Base-by-base conservation (phyloP, 2,329 filamentous ascomycete species). In the Aquanectria penicillioides region DNA sequence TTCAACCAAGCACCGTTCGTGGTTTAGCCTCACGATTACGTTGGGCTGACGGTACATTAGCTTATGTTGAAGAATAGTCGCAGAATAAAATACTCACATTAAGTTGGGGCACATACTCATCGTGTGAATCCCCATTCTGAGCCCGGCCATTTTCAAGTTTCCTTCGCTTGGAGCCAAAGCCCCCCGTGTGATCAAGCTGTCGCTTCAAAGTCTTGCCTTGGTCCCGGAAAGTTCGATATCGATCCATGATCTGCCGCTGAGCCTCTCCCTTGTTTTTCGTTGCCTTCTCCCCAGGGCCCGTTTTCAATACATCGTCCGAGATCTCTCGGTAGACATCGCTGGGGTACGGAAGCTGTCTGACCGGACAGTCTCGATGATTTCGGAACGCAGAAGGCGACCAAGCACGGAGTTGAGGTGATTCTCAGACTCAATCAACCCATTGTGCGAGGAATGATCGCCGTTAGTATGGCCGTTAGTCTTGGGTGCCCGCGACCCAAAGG, bases 1-100 rank as follows among this genome's bases (percentile, higher is more conserved):
- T 46, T 91, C 88, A 9, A 97, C 91, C 6, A 89, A 81, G 58
- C 93, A 92, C 74, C 94, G 96, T 54, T 94, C 90, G 69, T 92
- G 89, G 72, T 97, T 97, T 52, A 97, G 81, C 23, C 89, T 87
- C 44, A 98, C 81, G 29, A 94, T 83, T 63, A 93, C 81, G 57
- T 90, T 85, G 46, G 87, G 84, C 89, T 96, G 71, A 2, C 55
- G 36, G 37, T 23, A 48, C 17, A 67, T 75, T 66, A 78, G 71
- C 63, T 43, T n/a, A 59, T 13, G n/a, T 36, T 20, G 8, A n/a
- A 20, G 12, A 12, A 25, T 15, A 4, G 41, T 23, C 2, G n/a
- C n/a, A 41, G n/a, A 8, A 25, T 5, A 43, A 13, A 13, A 11
- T 9, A 76, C 84, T 74, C 69, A 88, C 86, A 66, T 87, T 84